phyloP scores from a whole-genome alignment of 2,329 filamentous ascomycete species.

The Hymenoscyphus linearis region DNA sequence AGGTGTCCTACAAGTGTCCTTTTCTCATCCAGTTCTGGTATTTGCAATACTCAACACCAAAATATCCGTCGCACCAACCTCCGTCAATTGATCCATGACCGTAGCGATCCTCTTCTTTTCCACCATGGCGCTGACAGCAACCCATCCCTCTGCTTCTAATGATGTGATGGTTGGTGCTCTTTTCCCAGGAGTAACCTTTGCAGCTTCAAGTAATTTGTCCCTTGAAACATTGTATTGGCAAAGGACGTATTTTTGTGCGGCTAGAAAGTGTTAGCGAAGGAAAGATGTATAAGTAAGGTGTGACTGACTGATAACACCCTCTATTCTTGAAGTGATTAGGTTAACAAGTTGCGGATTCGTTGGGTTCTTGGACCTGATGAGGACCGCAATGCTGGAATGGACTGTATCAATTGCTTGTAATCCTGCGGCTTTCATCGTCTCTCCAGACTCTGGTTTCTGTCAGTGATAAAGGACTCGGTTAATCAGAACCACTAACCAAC shows the following conservation, averaged over 20 bases:
- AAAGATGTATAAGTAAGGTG: not conserved
- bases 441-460: conserved; percentile 73
- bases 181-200: conserved; percentile 83
- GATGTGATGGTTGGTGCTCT: conserved; percentile 88
- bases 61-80: conserved; percentile 32
- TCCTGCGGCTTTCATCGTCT: conserved; percentile 95
- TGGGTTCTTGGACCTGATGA: conserved; percentile 85
- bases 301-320: conserved; percentile 76
- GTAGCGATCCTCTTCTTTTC: conserved; percentile 33
- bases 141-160: conserved; percentile 84
- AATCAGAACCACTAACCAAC: conserved; percentile 61
- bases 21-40: conserved; percentile 25
- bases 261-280: conserved; percentile 33
- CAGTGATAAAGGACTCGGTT: conserved; percentile 11
- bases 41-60: conserved; percentile 33
- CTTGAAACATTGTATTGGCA: conserved; percentile 95
- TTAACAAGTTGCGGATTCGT: conserved; percentile 76
- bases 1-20: conserved; percentile 1
- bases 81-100: conserved; percentile 33
- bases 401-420: conserved; percentile 94
- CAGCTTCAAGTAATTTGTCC: conserved; percentile 58
- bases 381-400: conserved; percentile 76
- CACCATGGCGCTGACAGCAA: conserved; percentile 87
- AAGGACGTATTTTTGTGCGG: conserved; percentile 86
- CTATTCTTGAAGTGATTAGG: conserved; percentile 79